phyloP scores from a whole-genome alignment of 2,329 filamentous ascomycete species.

The Fusarium sp. region DNA sequence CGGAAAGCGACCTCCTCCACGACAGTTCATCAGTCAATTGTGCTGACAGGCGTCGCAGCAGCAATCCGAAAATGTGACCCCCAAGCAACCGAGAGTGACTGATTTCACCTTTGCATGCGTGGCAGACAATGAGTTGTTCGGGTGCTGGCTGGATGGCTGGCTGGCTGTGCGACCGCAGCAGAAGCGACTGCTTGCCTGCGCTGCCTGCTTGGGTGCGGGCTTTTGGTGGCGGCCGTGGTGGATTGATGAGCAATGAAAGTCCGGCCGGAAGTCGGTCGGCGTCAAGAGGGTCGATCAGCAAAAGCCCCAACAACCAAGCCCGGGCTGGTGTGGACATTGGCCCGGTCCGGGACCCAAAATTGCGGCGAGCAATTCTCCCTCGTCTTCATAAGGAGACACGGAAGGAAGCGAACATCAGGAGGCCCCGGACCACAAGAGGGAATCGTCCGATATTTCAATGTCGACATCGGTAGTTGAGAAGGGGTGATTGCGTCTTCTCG shows the following conservation, averaged over 20 bases:
- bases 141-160: background rate
- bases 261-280: slow-evolving; percentile 29
- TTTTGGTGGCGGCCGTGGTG: slow-evolving; percentile 25
- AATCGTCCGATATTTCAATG: slow-evolving; percentile 38
- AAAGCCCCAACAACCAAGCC: slow-evolving; percentile 5
- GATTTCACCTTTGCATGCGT: slow-evolving; percentile 23
- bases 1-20: background rate
- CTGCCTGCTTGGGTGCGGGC: slow-evolving; percentile 3
- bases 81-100: slow-evolving; percentile 1
- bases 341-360: slow-evolving; percentile 13
- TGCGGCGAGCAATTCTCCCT: background rate
- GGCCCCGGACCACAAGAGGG: background rate
- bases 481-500: slow-evolving; percentile 30
- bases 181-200: background rate
- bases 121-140: slow-evolving; percentile 40
- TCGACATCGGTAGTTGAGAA: slow-evolving; percentile 40
- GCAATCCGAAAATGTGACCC: slow-evolving; percentile 12
- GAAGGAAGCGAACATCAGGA: background rate
- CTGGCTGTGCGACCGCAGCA: slow-evolving; percentile 28
- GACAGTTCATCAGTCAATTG: slow-evolving; percentile 13
- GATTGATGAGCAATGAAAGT: slow-evolving; percentile 18
- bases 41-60: slow-evolving; percentile 6
- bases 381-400: background rate
- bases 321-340: slow-evolving; percentile 10
- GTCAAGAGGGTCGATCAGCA: slow-evolving; percentile 21